Evolutionary conservation across 805 yeast species (phyloP).

Genomic region (Scheffersomyces stipitis): DNA sequence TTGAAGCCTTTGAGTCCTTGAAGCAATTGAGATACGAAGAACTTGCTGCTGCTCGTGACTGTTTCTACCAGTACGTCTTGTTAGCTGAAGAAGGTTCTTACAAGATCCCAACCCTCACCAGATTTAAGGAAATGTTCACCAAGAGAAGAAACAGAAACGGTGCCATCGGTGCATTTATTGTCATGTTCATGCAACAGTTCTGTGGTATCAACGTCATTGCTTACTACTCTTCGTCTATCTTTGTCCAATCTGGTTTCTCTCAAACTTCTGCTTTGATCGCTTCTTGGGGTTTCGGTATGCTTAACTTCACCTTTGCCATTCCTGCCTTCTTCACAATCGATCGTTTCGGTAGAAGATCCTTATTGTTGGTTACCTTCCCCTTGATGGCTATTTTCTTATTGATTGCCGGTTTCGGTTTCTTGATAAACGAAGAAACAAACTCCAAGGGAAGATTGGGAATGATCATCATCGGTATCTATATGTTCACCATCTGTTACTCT

Average conservation of each 20-base stretch:
- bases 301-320: constrained; percentile 76
- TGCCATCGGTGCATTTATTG: constrained; percentile 74
- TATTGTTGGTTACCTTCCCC: constrained; percentile 61
- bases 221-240: constrained; percentile 77
- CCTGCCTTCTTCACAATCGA: constrained; percentile 84
- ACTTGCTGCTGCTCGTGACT: constrained; percentile 64
- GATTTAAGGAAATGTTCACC: constrained; percentile 59
- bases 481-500: constrained; percentile 72
- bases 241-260: constrained; percentile 63
- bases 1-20: constrained; percentile 52
- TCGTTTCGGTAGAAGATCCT: constrained; percentile 67
- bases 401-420: constrained; percentile 69
- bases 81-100: constrained; percentile 61
- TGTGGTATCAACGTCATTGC: constrained; percentile 91
- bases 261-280: constrained; percentile 68
- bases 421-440: constrained; percentile 49
- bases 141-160: constrained; percentile 84
- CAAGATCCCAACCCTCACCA: constrained; percentile 40
- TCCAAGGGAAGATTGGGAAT: constrained; percentile 60
- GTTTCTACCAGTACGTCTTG: constrained; percentile 56
- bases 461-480: constrained; percentile 70
- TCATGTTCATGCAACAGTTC: constrained; percentile 88
- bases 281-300: constrained; percentile 83
- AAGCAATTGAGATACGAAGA: constrained; percentile 43
- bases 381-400: constrained; percentile 60